Evolutionary conservation across 768 basidiomycete genomes (phyloP).

Genomic region (Leccinum pellstonianum): DNA sequence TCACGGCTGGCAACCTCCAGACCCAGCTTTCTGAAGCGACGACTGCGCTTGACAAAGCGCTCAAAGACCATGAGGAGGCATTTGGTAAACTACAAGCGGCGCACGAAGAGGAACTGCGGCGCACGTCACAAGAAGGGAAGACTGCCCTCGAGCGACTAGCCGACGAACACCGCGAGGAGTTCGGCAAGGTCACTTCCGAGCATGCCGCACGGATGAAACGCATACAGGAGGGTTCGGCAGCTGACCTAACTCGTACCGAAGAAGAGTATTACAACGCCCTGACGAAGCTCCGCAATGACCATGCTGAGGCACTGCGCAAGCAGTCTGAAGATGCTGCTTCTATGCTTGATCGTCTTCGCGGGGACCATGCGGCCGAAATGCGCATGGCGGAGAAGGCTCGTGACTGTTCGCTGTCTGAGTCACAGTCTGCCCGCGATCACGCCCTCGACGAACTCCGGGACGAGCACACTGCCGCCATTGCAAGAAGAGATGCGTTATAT

Average conservation of each 20-base stretch:
- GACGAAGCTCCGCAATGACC: constrained; percentile 72
- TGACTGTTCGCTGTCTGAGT: constrained; percentile 72
- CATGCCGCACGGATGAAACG: constrained; percentile 57
- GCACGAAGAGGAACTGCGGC: constrained; percentile 54
- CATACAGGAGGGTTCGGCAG: constrained; percentile 58
- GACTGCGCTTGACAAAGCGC: constrained; percentile 43
- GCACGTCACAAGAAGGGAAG: constrained; percentile 55
- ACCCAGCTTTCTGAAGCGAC: constrained; percentile 46
- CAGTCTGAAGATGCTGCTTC: constrained; percentile 60
- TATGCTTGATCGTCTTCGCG: constrained; percentile 65
- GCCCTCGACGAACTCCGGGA: constrained; percentile 68
- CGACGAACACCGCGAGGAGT: constrained; percentile 52
- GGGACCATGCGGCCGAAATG: constrained; percentile 74
- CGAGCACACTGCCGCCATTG: constrained; percentile 65
- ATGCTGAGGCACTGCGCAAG: constrained; percentile 61
- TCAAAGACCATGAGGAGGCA: constrained; percentile 57
- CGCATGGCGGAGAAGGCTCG: constrained; percentile 73
- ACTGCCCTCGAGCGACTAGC: constrained; percentile 45
- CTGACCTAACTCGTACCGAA: constrained; percentile 63
- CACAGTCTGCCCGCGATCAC: constrained; percentile 61
- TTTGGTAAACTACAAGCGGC: constrained; percentile 56
- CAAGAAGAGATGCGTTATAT: constrained; percentile 64
- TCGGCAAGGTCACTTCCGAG: constrained; percentile 49
- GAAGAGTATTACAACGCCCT: constrained; percentile 82
- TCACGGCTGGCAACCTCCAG: constrained; percentile 38